Base-by-base conservation (phyloP, 441 rosid genomes). In the Gossypium trilobum region DNA sequence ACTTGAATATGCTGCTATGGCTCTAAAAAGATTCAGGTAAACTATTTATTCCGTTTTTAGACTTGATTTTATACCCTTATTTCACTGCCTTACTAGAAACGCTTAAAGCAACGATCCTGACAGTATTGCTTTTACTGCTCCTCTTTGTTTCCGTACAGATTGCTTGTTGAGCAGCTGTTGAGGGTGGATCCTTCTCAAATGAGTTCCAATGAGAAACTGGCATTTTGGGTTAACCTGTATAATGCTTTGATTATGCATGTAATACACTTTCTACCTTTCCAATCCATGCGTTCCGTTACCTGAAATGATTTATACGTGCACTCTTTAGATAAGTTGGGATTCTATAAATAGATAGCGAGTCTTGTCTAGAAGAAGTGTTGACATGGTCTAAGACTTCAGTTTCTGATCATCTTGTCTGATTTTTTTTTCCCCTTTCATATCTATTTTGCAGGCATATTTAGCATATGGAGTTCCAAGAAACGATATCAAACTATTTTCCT, bases 211-310 rank as follows among this genome's bases (percentile, higher is more conserved):
- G 88, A 87, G 89, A 89, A 86, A 85, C 79, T 89, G 31, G 88
- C 94, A 61, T 89, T 89, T 80, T 89, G 94, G 94, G 82, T 87
- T 79, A 89, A 89, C 69, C 79, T 87, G 80, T 89, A 89, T 39
- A 87, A 89, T 78, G 94, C 94, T 14, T 81, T 89, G 84, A 85
- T 89, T 71, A 85, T 89, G 94, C 94, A 89, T 79, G 94, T 89
- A 82, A 68, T 79, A 23, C 50, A 20, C 62, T 29, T 29, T 77
- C 66, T 25, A 44, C 50, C 33, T 29, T 50, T 39, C 64, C 27
- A 33, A 9, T 55, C 46, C 52, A 16, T 68, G 73, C 51, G 17
- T 64, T 23, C 13, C 2, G 19, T 17, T 17, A 17, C 7, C 62
- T 27, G 4, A 66, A 48, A 23, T 19, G 17, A 29, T 68, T 50